Base-by-base conservation (phyloP, 306 rosid genomes). In the Rubus idaeus region DNA sequence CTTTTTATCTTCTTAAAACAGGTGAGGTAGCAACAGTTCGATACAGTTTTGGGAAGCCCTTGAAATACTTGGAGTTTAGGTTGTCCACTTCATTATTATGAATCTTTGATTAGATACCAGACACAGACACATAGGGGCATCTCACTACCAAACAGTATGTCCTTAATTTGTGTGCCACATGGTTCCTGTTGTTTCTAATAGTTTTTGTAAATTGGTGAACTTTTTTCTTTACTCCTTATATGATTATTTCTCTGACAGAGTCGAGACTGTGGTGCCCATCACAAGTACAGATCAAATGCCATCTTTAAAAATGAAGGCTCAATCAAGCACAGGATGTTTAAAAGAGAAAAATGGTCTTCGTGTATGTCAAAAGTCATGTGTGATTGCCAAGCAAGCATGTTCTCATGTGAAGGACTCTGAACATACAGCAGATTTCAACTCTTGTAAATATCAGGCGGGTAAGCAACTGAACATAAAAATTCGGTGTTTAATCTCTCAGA, bases 281-380 rank as follows among this genome's bases (percentile, higher is more conserved):
- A 70, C 70, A 83, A 86, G 86, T 77, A 51, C 76, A 87, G 90
- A 84, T 77, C 98, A 89, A 94, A 94, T 94, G 98, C 98, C 98
- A 90, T 94, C 95, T 77, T 68, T 92, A 78, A 92, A 89, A 82
- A 94, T 92, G 98, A 90, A 95, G 95, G 86, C 92, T 86, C 89
- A 95, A 81, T 88, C 86, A 85, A 84, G 89, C 82, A 84, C 57
- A 55, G 80, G 86, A 82, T 89, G 95, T 87, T 80, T 95, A 83
- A 86, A 82, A 81, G 98, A 92, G 77, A 92, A 82, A 83, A 76
- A 86, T 74, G 92, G 91, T 80, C 91, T 92, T 80, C 96, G 83
- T 61, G 86, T 88, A 21, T 91, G 96, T 86, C 85, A 87, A 5
- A 94, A 89, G 71, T 89, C 97, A 51, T 84, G 83, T 81, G 75